Base-by-base conservation (phyloP, 805 yeast genomes). In the Kazachstania martiniae region DNA sequence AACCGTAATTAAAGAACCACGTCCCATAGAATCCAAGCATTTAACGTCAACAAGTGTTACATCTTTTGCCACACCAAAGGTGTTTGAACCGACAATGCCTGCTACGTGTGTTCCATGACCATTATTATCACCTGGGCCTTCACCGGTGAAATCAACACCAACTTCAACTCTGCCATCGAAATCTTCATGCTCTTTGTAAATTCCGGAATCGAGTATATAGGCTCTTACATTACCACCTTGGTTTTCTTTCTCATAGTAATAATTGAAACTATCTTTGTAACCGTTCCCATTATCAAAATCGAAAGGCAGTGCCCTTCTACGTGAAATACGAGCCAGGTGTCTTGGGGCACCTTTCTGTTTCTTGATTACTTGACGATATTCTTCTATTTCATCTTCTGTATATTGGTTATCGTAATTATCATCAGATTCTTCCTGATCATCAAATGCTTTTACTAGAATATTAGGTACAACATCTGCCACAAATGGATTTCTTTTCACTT, bases 31-130 rank as follows among this genome's bases (percentile, higher is more conserved):
- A 60, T 77, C 72, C 57, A 84, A 67, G 7, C 83, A 91, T 56
- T 83, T 82, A 38, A 84, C 82, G 17, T 91, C 91, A 46, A 79
- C 85, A 36, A 84, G 56, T 12, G 72, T 65, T 12, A 84, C 87
- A 33, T 70, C 65, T 59, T 84, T 83, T 35, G 94, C 85, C 33
- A 83, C 83, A 59, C 94, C 94, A 44, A 76, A 82, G 28, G 71
- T 62, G 39, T 65, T 64, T 16, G 89, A 79, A 31, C 77, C 94
- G 47, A 86, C 81, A 25, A 91, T 82, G 59, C 95, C 95, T n/a
- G 95, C 93, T 62, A 91, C 83, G 53, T 85, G 95, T 27, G 94
- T 83, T 50, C 95, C 95, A 61, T 85, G 95, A 31, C 95, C 95
- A 49, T 82, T 80, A 33, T 82, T 85, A 56, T 86, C 94, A 1